phyloP scores from a whole-genome alignment of 2,329 filamentous ascomycete genomes.

The Gyromitra esculenta region DNA sequence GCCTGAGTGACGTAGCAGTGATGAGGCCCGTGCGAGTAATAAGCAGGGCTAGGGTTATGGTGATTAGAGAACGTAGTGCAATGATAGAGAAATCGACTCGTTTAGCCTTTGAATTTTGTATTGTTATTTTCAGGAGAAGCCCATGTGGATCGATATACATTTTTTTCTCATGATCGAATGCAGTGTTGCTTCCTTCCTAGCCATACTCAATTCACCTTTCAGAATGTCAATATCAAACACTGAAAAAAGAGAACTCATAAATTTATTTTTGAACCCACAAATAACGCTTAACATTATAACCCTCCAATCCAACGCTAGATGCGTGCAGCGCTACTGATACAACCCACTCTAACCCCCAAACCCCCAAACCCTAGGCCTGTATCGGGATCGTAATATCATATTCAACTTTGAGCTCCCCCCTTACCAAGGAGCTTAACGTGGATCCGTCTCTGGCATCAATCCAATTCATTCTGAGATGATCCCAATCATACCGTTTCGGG shows the following conservation, averaged over 20 bases:
- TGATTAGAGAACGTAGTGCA: neutral
- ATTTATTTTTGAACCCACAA: neutral
- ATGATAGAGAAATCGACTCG: neutral
- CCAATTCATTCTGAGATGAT: constrained; percentile 76
- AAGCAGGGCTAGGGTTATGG: neutral
- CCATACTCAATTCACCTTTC: neutral
- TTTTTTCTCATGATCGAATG: neutral
- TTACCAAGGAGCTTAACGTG: constrained; percentile 76
- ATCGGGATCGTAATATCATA: constrained; percentile 59
- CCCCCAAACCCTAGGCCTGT: neutral
- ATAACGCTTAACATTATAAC: neutral
- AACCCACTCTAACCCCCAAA: neutral
- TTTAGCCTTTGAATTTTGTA: neutral
- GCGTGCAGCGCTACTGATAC: neutral
- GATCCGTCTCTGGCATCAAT: constrained; percentile 86
- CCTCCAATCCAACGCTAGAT: neutral
- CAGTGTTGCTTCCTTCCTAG: neutral
- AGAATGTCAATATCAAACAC: neutral
- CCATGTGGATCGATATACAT: neutral
- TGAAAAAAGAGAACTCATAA: neutral
- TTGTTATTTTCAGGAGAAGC: neutral
- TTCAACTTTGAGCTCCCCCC: constrained; percentile 78
- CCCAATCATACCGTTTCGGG: constrained; percentile 94
- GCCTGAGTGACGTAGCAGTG: constrained; percentile 5
- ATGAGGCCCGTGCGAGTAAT: constrained; percentile 2